Evolutionary conservation across 1,284 basidiomycete species (phyloP).

Genomic region (Rhodotorula sp.): DNA sequence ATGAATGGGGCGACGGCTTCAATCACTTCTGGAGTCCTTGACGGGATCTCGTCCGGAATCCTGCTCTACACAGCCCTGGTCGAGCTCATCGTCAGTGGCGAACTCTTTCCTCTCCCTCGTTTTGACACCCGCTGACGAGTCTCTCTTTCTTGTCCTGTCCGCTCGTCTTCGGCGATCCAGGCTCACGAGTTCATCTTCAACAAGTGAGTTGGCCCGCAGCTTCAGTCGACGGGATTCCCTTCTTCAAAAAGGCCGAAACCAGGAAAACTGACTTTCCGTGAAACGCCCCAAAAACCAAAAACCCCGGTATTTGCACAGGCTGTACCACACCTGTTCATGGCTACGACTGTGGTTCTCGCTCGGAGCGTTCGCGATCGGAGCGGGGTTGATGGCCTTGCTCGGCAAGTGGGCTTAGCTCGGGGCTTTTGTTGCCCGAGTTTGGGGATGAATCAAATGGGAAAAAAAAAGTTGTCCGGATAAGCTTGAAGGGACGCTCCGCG

Average conservation of each 20-base stretch:
- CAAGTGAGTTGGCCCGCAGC: no score
- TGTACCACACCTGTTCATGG: constrained; percentile 29
- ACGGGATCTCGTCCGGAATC: constrained; percentile 77
- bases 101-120: not conserved
- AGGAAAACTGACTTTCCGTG: no score
- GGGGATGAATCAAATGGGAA: not conserved
- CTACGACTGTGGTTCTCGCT: constrained; percentile 42
- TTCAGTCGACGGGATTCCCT: no score
- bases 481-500: not conserved
- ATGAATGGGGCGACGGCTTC: constrained; percentile 61
- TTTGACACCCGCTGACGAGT: not conserved
- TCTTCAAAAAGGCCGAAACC: no score
- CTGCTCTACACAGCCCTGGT: constrained; percentile 14
- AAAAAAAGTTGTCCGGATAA: not conserved
- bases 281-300: no score
- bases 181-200: constrained; percentile 61
- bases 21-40: constrained; percentile 78
- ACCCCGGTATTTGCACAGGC: not conserved
- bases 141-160: not conserved
- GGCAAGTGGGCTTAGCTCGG: constrained; percentile 38
- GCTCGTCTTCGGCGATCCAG: no score
- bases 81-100: constrained; percentile 67
- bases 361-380: constrained; percentile 47
- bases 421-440: no score
- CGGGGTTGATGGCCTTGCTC: constrained; percentile 53